phyloP scores from a whole-genome alignment of 2,329 filamentous ascomycete genomes.

The Ustilaginoidea virens region DNA sequence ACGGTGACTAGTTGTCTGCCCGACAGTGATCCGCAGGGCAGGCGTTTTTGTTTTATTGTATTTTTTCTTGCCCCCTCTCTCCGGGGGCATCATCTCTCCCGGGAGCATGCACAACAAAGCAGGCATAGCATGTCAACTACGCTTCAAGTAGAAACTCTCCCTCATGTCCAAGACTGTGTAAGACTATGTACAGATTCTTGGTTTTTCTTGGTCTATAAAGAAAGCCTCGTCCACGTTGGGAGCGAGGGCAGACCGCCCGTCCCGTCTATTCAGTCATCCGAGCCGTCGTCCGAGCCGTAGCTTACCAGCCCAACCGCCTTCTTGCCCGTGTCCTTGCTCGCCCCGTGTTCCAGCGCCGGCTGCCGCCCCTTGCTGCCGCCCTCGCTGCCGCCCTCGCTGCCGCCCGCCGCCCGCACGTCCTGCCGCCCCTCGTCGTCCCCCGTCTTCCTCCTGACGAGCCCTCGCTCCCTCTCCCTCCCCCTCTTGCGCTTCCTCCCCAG shows the following conservation, averaged over 20 bases:
- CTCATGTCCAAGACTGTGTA: no score
- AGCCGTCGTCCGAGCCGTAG: constrained; percentile 36
- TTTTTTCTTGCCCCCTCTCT: background rate
- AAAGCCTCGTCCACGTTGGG: no score
- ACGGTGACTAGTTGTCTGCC: constrained; percentile 23
- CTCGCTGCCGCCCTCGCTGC: background rate
- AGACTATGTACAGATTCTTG: no score
- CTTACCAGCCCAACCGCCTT: constrained; percentile 26
- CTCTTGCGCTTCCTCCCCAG: constrained; percentile 21
- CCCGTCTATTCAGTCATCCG: constrained; percentile 26
- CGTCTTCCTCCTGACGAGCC: constrained; percentile 13
- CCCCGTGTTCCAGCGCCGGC: background rate
- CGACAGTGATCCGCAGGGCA: no score
- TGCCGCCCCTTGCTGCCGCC: background rate
- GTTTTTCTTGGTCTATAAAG: no score
- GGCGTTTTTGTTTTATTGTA: no score
- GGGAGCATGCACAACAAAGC: background rate
- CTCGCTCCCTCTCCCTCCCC: constrained; percentile 20
- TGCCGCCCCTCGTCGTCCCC: constrained; percentile 5
- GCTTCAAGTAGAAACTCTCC: background rate
- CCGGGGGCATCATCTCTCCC: background rate
- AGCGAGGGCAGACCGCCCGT: no score
- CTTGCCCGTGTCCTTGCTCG: no score
- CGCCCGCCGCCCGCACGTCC: constrained; percentile 6
- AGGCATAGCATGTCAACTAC: no score